phyloP scores from a whole-genome alignment of 768 basidiomycete species.

The Agrocybe praecox region DNA sequence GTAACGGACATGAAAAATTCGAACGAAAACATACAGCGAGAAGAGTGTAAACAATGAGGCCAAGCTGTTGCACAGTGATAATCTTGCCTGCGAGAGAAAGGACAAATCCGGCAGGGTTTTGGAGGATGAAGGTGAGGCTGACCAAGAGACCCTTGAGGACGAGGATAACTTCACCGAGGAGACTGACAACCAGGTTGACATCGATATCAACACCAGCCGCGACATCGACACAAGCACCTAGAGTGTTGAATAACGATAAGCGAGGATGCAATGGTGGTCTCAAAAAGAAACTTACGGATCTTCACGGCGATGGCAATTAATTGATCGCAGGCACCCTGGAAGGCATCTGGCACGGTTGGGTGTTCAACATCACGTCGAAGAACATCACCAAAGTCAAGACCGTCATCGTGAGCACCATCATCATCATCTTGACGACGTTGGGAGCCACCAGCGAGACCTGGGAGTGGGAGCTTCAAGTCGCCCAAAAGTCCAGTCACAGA shows the following conservation, averaged over 20 bases:
- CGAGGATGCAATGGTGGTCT: too few species aligned
- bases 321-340: slow-evolving; percentile 6
- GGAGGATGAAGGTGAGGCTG: background rate
- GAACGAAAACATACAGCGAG: background rate
- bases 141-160: background rate
- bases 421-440: too few species aligned
- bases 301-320: slow-evolving; percentile 13
- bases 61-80: background rate
- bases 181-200: background rate
- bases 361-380: background rate
- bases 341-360: slow-evolving; percentile 11
- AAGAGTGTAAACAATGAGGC: background rate
- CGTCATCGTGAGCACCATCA: too few species aligned
- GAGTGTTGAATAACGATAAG: too few species aligned
- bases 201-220: background rate
- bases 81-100: background rate
- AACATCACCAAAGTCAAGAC: background rate
- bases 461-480: too few species aligned
- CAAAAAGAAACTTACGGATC: slow-evolving; percentile 16
- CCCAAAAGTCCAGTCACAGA: too few species aligned
- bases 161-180: background rate
- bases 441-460: slow-evolving; percentile 29
- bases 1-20: background rate
- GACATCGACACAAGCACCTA: background rate
- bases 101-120: background rate